A percentile compares a stretch with the other conserved stretches of the same genome.
phyloP scores from a whole-genome alignment of 495 filamentous ascomycete genomes.

The Hypomontagnella monticulosa region DNA sequence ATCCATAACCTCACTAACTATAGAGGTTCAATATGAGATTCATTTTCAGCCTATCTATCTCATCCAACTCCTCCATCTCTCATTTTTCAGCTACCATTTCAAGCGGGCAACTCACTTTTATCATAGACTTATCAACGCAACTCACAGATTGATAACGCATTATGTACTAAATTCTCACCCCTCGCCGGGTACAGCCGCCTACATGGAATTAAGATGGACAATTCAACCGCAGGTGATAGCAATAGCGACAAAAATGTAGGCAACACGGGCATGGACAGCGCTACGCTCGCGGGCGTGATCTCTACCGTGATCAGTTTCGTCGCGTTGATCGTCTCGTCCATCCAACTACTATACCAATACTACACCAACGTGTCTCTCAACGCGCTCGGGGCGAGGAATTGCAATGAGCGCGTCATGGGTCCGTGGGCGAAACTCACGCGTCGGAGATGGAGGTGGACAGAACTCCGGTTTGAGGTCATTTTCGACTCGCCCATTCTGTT shows the following conservation, averaged over 20 bases:
- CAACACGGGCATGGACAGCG: slow-evolving; percentile 38
- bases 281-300: slow-evolving; percentile 29
- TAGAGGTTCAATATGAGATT: no score
- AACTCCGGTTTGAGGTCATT: slow-evolving; percentile 61
- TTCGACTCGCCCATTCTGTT: slow-evolving; percentile 62
- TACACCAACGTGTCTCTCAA: slow-evolving; percentile 44
- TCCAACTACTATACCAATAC: slow-evolving; percentile 57
- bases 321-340: slow-evolving; percentile 50
- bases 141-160: no score
- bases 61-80: no score
- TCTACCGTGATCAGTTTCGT: slow-evolving; percentile 47
- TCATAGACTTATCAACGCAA: no score
- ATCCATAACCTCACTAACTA: no score
- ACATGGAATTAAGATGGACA: slow-evolving; percentile 4
- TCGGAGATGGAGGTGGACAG: slow-evolving; percentile 49
- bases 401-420: slow-evolving; percentile 56
- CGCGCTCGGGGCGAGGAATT: slow-evolving; percentile 53
- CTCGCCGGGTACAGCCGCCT: no score
- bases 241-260: slow-evolving; percentile 9
- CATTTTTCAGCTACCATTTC: no score
- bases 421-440: slow-evolving; percentile 54
- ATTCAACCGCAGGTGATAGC: neutral
- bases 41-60: no score
- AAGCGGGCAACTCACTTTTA: no score
- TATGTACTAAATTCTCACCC: no score